Conservation (phyloP, 805 yeast genomes). For the Kazachstania psychrophila region DNA sequence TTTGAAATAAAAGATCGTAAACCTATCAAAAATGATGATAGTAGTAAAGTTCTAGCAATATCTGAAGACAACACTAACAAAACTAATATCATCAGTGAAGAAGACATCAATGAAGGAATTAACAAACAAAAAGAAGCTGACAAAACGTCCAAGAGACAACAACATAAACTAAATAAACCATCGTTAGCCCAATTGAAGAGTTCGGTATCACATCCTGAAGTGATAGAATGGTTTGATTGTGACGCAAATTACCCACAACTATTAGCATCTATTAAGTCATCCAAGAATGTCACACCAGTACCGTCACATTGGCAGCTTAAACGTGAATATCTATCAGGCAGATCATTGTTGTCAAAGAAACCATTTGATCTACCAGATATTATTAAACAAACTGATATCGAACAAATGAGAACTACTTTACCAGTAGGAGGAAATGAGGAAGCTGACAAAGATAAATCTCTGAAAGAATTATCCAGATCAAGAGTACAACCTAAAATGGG, state of each 20-base stretch:
- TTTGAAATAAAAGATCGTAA: slow-evolving; percentile 5
- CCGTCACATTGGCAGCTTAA: slow-evolving; percentile 82
- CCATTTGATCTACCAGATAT: slow-evolving; percentile 73
- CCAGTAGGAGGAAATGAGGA: slow-evolving; percentile 9
- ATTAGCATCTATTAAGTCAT: slow-evolving; percentile 52
- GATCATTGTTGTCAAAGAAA: slow-evolving; percentile 54
- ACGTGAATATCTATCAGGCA: slow-evolving; percentile 59
- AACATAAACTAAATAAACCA: slow-evolving; percentile 44
- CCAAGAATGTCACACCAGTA: slow-evolving; percentile 60
- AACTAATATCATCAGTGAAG: not conserved
- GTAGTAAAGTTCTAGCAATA: not conserved
- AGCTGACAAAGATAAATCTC: slow-evolving; percentile 36
- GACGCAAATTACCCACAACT: slow-evolving; percentile 74
- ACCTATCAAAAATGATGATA: no score
- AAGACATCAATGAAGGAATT: not conserved
- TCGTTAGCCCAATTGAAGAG: slow-evolving; percentile 63
- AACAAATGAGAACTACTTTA: slow-evolving; percentile 65
- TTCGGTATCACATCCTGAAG: slow-evolving; percentile 50
- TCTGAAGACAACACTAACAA: not conserved
- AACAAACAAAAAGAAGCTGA: slow-evolving; percentile 15
- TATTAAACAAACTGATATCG: slow-evolving; percentile 75
- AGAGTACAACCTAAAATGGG: slow-evolving; percentile 87
- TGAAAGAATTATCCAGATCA: slow-evolving; percentile 70
- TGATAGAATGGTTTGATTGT: slow-evolving; percentile 80
- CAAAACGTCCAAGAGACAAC: slow-evolving; percentile 36